phyloP scores from a whole-genome alignment of 2,329 filamentous ascomycete species.

The Colletotrichum australisinense region DNA sequence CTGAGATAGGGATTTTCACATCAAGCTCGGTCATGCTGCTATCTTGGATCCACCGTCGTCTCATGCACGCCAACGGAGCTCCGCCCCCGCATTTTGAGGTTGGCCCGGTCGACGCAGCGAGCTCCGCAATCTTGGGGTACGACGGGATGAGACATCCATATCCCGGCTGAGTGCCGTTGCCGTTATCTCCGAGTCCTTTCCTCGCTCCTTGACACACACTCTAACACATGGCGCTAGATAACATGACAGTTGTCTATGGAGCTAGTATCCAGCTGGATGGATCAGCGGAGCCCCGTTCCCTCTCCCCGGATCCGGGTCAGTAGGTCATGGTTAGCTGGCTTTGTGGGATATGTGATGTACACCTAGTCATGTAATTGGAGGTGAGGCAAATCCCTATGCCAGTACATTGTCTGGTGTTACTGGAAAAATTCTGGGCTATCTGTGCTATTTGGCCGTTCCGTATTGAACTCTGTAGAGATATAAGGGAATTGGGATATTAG shows the following conservation, averaged over 20 bases:
- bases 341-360: background rate
- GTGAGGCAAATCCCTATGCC: background rate
- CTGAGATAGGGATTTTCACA: conserved; percentile 14
- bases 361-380: background rate
- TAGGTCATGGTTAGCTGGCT: background rate
- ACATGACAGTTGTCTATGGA: background rate
- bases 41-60: background rate
- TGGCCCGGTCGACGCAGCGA: background rate
- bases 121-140: conserved; percentile 11
- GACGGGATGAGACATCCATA: background rate
- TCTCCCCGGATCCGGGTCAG: background rate
- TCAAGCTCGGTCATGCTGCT: conserved; percentile 8
- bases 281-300: background rate
- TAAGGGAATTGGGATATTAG: too few relatives aligned
- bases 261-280: background rate
- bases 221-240: background rate
- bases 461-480: too few relatives aligned
- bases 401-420: too few relatives aligned
- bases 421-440: too few relatives aligned
- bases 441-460: too few relatives aligned
- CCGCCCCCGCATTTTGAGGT: conserved; percentile 26
- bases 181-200: background rate
- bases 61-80: conserved; percentile 21
- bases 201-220: too few relatives aligned
- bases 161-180: background rate